phyloP scores from a whole-genome alignment of 176 grass and related monocot species.

The Juncus effusus region DNA sequence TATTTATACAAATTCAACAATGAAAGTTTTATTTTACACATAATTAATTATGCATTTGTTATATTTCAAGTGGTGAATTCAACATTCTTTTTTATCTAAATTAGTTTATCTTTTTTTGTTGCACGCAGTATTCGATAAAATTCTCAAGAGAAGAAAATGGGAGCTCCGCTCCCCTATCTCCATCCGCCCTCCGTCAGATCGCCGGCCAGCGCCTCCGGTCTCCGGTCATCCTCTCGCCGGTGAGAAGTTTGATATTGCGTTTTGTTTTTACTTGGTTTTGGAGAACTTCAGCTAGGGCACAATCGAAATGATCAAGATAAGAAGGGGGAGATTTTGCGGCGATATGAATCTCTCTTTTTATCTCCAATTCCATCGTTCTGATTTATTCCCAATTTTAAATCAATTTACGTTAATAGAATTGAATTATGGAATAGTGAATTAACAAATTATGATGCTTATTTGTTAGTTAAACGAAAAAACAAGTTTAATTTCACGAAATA shows the following conservation, averaged over 20 bases:
- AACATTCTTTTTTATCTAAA: too few relatives aligned
- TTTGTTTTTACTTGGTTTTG: constrained; percentile 41
- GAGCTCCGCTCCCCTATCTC: too few relatives aligned
- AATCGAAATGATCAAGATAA: constrained; percentile 23
- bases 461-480: background rate
- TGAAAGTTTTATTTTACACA: too few relatives aligned
- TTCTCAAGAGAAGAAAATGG: too few relatives aligned
- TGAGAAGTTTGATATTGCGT: constrained; percentile 28
- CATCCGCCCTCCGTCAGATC: too few relatives aligned
- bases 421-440: constrained; percentile 9
- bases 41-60: too few relatives aligned
- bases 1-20: too few relatives aligned
- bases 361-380: constrained; percentile 50
- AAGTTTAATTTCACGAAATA: background rate
- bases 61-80: too few relatives aligned
- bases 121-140: too few relatives aligned
- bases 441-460: background rate
- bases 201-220: too few relatives aligned
- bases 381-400: background rate
- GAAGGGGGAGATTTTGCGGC: constrained; percentile 36
- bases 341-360: constrained; percentile 36
- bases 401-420: constrained; percentile 13
- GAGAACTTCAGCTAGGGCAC: constrained; percentile 36
- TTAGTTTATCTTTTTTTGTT: too few relatives aligned
- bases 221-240: too few relatives aligned